Percentiles rank a stretch among this genome's conserved stretches.
Evolutionary conservation across 2,329 filamentous ascomycete species (phyloP).

Genomic region (Tolypocladium guangdongense): DNA sequence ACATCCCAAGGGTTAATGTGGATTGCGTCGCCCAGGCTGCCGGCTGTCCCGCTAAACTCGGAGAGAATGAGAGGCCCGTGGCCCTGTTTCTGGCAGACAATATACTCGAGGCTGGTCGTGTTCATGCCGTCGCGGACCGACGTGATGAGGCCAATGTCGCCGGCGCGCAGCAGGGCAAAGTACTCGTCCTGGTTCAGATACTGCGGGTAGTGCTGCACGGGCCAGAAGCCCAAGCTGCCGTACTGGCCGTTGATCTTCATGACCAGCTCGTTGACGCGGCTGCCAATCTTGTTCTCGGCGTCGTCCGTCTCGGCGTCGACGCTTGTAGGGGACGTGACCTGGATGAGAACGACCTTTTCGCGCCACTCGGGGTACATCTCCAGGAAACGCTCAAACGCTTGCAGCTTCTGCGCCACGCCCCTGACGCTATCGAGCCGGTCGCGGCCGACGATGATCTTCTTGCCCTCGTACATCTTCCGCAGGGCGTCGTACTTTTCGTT

Average conservation of each 20-base stretch:
- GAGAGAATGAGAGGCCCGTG: slow-evolving; percentile 87
- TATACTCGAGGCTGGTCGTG: slow-evolving; percentile 89
- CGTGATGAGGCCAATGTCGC: slow-evolving; percentile 87
- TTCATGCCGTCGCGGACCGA: slow-evolving; percentile 97
- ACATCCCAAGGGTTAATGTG: slow-evolving; percentile 97
- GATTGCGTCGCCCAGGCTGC: slow-evolving; percentile 73
- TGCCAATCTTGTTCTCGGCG: slow-evolving; percentile 68
- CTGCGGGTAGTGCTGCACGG: slow-evolving; percentile 90
- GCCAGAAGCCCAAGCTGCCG: slow-evolving; percentile 78
- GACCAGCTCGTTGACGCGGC: slow-evolving; percentile 82
- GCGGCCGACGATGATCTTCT: slow-evolving; percentile 89
- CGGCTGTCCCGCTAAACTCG: slow-evolving; percentile 91
- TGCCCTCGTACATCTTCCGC: slow-evolving; percentile 69
- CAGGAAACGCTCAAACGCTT: slow-evolving; percentile 87
- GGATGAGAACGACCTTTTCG: slow-evolving; percentile 84
- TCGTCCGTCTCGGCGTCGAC: slow-evolving; percentile 71
- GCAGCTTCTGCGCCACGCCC: slow-evolving; percentile 89
- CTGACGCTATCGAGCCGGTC: slow-evolving; percentile 89
- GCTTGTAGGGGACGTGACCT: slow-evolving; percentile 82
- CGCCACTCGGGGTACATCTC: slow-evolving; percentile 86
- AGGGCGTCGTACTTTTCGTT: slow-evolving; percentile 65
- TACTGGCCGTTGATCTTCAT: slow-evolving; percentile 85
- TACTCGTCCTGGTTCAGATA: slow-evolving; percentile 87
- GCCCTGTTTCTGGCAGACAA: slow-evolving; percentile 80
- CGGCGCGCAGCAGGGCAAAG: slow-evolving; percentile 81